Evolutionary conservation across 2,329 filamentous ascomycete species (phyloP).

Genomic region (Pseudogymnoascus verrucosus): DNA sequence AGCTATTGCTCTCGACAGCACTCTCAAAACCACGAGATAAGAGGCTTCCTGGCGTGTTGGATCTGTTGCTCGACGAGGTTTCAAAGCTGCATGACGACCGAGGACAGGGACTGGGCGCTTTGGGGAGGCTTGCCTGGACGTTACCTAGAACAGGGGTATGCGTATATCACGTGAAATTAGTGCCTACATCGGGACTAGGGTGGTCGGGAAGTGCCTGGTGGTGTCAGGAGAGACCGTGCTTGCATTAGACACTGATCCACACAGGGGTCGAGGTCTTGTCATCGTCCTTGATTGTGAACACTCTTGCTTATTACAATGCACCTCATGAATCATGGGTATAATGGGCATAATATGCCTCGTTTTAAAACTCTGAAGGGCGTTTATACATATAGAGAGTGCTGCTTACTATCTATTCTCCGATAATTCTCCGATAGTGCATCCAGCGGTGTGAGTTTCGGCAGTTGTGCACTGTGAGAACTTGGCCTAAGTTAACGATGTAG

Average conservation of each 20-base stretch:
- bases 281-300: not conserved
- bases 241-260: constrained; percentile 3
- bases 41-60: not conserved
- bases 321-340: not conserved
- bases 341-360: not conserved
- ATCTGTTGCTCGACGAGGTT: constrained; percentile 3
- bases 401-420: not conserved
- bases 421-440: not conserved
- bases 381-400: not conserved
- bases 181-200: not conserved
- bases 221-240: not conserved
- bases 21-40: not conserved
- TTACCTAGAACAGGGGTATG: not conserved
- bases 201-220: not conserved
- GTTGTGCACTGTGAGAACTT: not conserved
- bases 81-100: not conserved
- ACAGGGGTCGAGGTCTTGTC: not conserved
- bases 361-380: not conserved
- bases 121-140: not conserved
- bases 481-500: not conserved
- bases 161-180: not conserved
- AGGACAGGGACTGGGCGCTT: not conserved
- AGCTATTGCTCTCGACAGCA: not conserved
- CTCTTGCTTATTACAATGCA: not conserved
- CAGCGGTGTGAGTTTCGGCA: not conserved